Conservation (phyloP, 352 stramenopile genomes). For the Thraustochytrium sp. region DNA sequence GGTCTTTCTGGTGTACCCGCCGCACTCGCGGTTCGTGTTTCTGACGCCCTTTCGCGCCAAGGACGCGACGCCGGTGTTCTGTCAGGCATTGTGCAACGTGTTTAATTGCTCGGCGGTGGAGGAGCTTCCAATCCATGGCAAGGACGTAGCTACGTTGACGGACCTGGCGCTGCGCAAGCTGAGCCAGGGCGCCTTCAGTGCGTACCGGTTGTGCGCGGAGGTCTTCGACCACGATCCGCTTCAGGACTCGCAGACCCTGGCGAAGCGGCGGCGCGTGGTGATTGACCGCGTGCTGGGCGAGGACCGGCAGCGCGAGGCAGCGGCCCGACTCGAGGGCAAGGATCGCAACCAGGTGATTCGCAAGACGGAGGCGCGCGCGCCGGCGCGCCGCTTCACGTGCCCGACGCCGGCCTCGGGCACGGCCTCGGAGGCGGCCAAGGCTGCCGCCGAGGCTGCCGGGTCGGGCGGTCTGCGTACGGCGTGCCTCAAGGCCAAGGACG, state of each 20-base stretch:
- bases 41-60: slow-evolving; percentile 15
- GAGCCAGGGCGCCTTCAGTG: slow-evolving; percentile 34
- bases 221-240: slow-evolving; percentile 24
- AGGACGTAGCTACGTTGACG: slow-evolving; percentile 17
- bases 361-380: not conserved
- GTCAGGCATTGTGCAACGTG: slow-evolving; percentile 1
- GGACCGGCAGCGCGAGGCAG: not conserved
- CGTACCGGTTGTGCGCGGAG: not conserved
- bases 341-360: slow-evolving; percentile 15
- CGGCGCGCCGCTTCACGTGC: not conserved
- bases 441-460: no score
- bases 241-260: not conserved
- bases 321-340: not conserved
- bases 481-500: slow-evolving; percentile 17
- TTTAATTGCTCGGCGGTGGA: slow-evolving; percentile 30
- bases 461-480: not conserved
- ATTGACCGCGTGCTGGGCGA: slow-evolving; percentile 20
- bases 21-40: slow-evolving; percentile 35
- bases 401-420: not conserved
- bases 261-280: not conserved
- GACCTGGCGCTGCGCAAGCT: slow-evolving; percentile 12
- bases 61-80: slow-evolving; percentile 6
- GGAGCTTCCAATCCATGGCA: slow-evolving; percentile 7
- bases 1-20: slow-evolving; percentile 20
- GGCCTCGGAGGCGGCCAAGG: not conserved